A percentile compares a stretch with the other conserved stretches of the same genome.
Evolutionary conservation across 1,284 basidiomycete genomes (phyloP).

Genomic region (Boletus subluridellus): DNA sequence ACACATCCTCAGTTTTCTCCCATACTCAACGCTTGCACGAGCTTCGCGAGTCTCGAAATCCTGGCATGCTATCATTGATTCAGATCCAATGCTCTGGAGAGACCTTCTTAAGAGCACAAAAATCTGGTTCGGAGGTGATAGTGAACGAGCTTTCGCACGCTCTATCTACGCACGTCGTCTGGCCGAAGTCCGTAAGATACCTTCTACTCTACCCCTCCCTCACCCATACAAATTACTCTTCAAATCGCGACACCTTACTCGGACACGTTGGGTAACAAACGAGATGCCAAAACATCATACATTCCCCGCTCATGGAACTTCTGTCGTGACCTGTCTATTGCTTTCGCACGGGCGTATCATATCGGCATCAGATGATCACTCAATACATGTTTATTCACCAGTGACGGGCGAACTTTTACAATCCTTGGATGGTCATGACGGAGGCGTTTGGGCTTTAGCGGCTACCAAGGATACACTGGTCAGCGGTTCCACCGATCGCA

Average conservation of each 20-base stretch:
- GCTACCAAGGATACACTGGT: slow-evolving; percentile 84
- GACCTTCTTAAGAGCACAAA: slow-evolving; percentile 73
- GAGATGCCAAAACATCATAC: slow-evolving; percentile 72
- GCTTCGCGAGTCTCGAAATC: slow-evolving; percentile 77
- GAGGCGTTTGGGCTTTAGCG: slow-evolving; percentile 92
- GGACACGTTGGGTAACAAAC: slow-evolving; percentile 72
- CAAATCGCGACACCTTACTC: slow-evolving; percentile 78
- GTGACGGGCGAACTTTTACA: slow-evolving; percentile 70
- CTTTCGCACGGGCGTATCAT: slow-evolving; percentile 93
- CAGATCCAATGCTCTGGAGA: slow-evolving; percentile 80
- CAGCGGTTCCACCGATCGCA: slow-evolving; percentile 91
- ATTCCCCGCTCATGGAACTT: slow-evolving; percentile 83
- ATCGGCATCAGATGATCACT: slow-evolving; percentile 90
- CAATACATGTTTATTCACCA: slow-evolving; percentile 89
- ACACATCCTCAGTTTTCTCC: slow-evolving; percentile 73
- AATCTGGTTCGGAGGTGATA: slow-evolving; percentile 82
- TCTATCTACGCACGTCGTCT: slow-evolving; percentile 59
- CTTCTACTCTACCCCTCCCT: slow-evolving; percentile 55
- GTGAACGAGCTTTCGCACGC: slow-evolving; percentile 65
- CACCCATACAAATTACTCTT: slow-evolving; percentile 86
- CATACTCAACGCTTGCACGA: slow-evolving; percentile 71
- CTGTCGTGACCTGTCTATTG: slow-evolving; percentile 90
- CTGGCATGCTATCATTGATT: slow-evolving; percentile 81
- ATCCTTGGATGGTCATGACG: slow-evolving; percentile 84
- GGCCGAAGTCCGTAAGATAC: slow-evolving; percentile 40